phyloP scores from a whole-genome alignment of 1,139 yeast species.

The Sugiyamaella grinbergsii region DNA sequence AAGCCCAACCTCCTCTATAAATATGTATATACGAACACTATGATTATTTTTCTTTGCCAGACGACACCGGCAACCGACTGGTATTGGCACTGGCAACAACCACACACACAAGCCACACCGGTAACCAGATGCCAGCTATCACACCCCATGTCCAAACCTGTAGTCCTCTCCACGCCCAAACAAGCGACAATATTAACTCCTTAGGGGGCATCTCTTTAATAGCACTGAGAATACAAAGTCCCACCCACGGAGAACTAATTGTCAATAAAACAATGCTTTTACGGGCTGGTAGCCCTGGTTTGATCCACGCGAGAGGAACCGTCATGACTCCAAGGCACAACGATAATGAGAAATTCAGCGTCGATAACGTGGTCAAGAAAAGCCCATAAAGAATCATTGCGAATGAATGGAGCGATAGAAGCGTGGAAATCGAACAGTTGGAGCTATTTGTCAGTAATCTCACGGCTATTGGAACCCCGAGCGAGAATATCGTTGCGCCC shows the following conservation, averaged over 20 bases:
- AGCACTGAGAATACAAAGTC: constrained; percentile 46
- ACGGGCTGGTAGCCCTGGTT: constrained; percentile 40
- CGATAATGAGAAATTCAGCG: constrained; percentile 83
- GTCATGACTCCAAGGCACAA: constrained; percentile 66
- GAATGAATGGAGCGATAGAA: constrained; percentile 40
- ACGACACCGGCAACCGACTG: neutral
- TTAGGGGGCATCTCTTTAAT: constrained; percentile 17
- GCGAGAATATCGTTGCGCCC: constrained; percentile 21
- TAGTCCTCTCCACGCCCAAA: constrained; percentile 66
- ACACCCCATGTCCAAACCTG: constrained; percentile 90
- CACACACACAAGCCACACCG: constrained; percentile 65
- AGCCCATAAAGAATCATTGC: constrained; percentile 66
- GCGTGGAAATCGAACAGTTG: constrained; percentile 17
- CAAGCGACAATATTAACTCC: constrained; percentile 38
- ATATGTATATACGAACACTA: constrained; percentile 8
- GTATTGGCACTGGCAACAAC: constrained; percentile 19
- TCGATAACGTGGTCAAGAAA: constrained; percentile 70
- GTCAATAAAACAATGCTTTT: constrained; percentile 26
- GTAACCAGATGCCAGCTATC: constrained; percentile 75
- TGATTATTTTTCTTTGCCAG: constrained; percentile 13
- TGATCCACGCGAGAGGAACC: constrained; percentile 69
- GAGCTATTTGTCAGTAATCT: constrained; percentile 14
- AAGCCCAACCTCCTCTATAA: neutral
- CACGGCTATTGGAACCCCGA: constrained; percentile 22
- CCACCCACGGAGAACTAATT: constrained; percentile 36